Percentiles rank a stretch among this genome's conserved stretches.
These are phyloP conservation scores for Sugiyamaella novakii DNA, from an alignment of 1,139 yeast species.

Conservation along the genomic window DNA sequence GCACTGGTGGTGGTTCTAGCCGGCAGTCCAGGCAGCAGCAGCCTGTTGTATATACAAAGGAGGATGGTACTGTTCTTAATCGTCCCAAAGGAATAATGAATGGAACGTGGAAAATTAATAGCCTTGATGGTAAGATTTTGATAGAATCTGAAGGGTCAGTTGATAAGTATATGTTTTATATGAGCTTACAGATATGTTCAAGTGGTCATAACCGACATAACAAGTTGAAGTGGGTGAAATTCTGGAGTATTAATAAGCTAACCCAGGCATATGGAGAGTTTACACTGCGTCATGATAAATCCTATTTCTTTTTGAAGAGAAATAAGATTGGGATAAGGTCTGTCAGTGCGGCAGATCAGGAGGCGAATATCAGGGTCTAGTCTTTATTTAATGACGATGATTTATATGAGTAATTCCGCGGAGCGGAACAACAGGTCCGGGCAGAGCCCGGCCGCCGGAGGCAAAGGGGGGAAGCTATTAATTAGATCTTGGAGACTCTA, in stretches of 20 bases:
- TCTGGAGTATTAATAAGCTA: slow-evolving; percentile 54
- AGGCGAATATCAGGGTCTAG: slow-evolving; percentile 1
- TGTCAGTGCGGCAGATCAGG: too few species aligned
- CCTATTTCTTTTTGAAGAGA: slow-evolving; percentile 57
- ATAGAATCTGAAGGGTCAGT: slow-evolving; percentile 62
- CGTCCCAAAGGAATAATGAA: slow-evolving; percentile 40
- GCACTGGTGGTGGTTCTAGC: slow-evolving; percentile 32
- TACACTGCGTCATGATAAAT: slow-evolving; percentile 67
- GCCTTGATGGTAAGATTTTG: slow-evolving; percentile 57
- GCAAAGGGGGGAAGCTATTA: too few species aligned
- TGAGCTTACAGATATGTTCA: slow-evolving; percentile 57
- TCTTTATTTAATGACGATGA: too few species aligned
- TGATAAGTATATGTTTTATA: slow-evolving; percentile 62
- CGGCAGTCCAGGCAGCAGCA: slow-evolving; percentile 36
- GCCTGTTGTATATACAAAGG: slow-evolving; percentile 23
- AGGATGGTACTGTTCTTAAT: slow-evolving; percentile 33
- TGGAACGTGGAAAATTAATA: slow-evolving; percentile 55
- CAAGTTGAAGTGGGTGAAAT: slow-evolving; percentile 67
- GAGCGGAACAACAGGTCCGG: too few species aligned
- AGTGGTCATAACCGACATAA: slow-evolving; percentile 63
- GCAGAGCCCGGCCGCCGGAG: too few species aligned
- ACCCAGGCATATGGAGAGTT: slow-evolving; percentile 47
- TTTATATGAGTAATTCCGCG: too few species aligned
- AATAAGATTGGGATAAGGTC: too few species aligned
- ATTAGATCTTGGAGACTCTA: slow-evolving; percentile 6